These are phyloP conservation scores for Rubia tinctorum DNA, from an alignment of 305 asterid genomes.

Conservation along the genomic window DNA sequence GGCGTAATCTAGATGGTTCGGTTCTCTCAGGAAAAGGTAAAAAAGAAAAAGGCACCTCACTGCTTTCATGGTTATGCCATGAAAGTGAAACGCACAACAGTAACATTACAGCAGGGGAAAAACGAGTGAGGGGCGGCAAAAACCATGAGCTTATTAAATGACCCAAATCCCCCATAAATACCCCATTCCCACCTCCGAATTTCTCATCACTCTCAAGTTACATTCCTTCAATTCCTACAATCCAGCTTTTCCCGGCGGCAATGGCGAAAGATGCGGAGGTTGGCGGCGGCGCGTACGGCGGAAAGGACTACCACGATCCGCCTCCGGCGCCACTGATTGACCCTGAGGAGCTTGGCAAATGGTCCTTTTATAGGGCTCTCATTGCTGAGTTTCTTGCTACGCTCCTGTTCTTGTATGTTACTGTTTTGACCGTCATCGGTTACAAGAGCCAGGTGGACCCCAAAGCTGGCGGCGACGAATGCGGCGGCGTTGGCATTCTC, in stretches of 20 bases:
- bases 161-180: constrained; percentile 31
- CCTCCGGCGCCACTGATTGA: no score
- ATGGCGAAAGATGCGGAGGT: constrained; percentile 53
- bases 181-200: constrained; percentile 1
- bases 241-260: no score
- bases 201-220: neutral
- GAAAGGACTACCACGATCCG: constrained; percentile 41
- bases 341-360: no score
- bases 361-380: no score
- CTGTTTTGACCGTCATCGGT: no score
- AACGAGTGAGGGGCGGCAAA: constrained; percentile 34
- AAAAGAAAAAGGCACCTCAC: neutral
- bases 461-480: no score
- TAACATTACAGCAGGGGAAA: neutral
- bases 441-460: no score
- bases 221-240: no score
- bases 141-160: constrained; percentile 1
- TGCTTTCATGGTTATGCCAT: neutral
- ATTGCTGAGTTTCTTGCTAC: no score
- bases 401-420: no score
- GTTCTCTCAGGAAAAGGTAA: neutral
- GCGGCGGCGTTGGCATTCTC: constrained; percentile 71
- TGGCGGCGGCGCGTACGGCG: constrained; percentile 26
- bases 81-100: constrained; percentile 3
- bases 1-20: no score